Evolutionary conservation across 345 rosid genomes (phyloP).

Genomic region (Boechera divaricarpa): DNA sequence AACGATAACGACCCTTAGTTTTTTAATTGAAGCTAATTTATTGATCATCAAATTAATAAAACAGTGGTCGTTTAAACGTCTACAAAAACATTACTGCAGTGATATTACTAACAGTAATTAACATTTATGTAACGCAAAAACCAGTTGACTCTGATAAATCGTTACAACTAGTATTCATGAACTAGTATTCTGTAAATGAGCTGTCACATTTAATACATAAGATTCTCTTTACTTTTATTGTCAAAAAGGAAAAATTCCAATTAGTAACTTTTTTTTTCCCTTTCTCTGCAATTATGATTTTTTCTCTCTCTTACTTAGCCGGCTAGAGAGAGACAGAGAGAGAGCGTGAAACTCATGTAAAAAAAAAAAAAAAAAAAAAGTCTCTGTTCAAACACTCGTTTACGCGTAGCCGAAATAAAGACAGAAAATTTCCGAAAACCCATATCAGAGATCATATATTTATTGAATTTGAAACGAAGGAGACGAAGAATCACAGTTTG

Average conservation of each 20-base stretch:
- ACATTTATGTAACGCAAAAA: slow-evolving; percentile 2
- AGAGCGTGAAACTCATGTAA: slow-evolving; percentile 32
- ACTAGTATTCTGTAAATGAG: slow-evolving; percentile 10
- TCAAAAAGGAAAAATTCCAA: slow-evolving; percentile 29
- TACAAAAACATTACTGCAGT: slow-evolving; percentile 9
- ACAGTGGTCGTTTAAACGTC: slow-evolving; percentile 26
- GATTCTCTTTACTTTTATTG: slow-evolving; percentile 30
- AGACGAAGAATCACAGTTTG: not conserved
- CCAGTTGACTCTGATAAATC: slow-evolving; percentile 10
- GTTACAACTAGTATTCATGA: slow-evolving; percentile 34
- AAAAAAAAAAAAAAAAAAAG: not conserved
- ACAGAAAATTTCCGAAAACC: not conserved
- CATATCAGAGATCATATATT: not conserved
- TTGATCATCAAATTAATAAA: not conserved
- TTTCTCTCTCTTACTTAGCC: slow-evolving; percentile 34
- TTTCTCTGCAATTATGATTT: not conserved
- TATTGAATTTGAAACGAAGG: not conserved
- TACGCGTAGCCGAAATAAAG: slow-evolving; percentile 34
- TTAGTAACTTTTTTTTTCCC: slow-evolving; percentile 4
- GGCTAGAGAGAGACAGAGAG: slow-evolving; percentile 30
- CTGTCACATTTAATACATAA: slow-evolving; percentile 39
- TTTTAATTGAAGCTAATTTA: not conserved
- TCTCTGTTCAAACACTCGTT: slow-evolving; percentile 29
- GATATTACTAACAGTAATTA: slow-evolving; percentile 7
- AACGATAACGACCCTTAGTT: not conserved